Base-by-base conservation (phyloP, 2,329 filamentous ascomycete species). In the Trichoderma afroharzianum region DNA sequence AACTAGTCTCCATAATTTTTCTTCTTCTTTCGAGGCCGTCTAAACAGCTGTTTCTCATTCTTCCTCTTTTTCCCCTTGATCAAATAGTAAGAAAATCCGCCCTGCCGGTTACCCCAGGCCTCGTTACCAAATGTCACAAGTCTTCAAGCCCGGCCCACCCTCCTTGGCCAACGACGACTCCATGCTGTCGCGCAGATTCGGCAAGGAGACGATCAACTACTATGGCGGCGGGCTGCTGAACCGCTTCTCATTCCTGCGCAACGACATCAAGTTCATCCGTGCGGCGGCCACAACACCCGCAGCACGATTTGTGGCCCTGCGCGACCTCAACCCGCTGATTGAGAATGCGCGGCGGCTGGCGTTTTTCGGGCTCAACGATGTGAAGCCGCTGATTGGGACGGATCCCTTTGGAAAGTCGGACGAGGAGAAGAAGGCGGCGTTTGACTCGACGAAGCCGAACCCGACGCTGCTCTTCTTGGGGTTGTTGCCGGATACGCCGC, bases 401-500 rank as follows among this genome's bases (percentile, higher is more conserved):
- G 88, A 93, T 70, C 90, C 92, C 0, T 98, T 94, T 80, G 85
- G 84, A 24, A 86, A 87, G 75, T 85, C 86, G 1, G 95, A 98
- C 79, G 90, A 91, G 75, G 90, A 96, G 59, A 79, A 91, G 75
- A 86, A 97, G 72, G 88, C 88, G 77, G 83, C 86, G 36, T 98
- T 91, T 80, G 91, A 97, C 82, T 97, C 93, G 33, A 83, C 85
- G 5, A 83, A 88, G 68, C 89, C 89, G 18, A 81, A 85, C 24
- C 91, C 94, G 3, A 87, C 93, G 73, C 85, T 98, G 66, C 85
- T 98, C 67, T 98, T 98, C 79, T 83, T 98, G 32, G 95, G 95
- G 0, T 82, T 98, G 62, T 90, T 97, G 75, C 94, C 97, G 21
- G 76, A 78, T 33, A 87, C 83, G 0, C 87, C 92, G 66, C 78